Evolutionary conservation across 225 moss, liverwort and hornwort genomes (phyloP).

Genomic region (Rhytidiadelphus loreus): DNA sequence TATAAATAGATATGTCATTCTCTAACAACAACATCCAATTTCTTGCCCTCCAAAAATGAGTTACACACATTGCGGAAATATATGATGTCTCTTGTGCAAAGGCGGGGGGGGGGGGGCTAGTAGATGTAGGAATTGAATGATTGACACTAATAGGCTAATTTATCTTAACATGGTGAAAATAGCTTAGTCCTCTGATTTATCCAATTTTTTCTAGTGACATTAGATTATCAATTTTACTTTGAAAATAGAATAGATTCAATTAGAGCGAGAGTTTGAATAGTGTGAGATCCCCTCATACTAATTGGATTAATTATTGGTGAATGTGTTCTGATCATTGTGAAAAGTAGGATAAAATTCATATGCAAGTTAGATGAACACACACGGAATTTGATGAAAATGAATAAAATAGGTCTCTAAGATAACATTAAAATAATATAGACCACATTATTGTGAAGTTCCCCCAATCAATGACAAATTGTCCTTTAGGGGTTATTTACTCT

Average conservation of each 20-base stretch:
- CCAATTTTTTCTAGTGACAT: accelerated
- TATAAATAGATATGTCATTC: not conserved
- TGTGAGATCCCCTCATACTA: not conserved
- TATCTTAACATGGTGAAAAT: not conserved
- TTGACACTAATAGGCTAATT: accelerated
- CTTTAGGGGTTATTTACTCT: not conserved
- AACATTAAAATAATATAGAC: not conserved
- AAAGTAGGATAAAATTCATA: not conserved
- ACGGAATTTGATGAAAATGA: not conserved
- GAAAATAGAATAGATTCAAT: not conserved
- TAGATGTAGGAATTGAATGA: not conserved
- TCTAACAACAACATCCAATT: not conserved
- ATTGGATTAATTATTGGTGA: no score
- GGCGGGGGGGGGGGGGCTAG: accelerated
- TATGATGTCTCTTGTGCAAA: accelerated
- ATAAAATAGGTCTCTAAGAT: not conserved
- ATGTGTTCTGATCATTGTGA: accelerated
- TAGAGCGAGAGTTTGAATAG: not conserved
- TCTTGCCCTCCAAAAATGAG: accelerated
- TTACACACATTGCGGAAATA: accelerated
- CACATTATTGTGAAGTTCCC: not conserved
- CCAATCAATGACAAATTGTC: not conserved
- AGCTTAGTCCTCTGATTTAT: accelerated
- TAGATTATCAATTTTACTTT: accelerated
- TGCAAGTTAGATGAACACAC: no score